phyloP scores from a whole-genome alignment of 1,139 yeast species.

The Candida pseudoviswanathii region DNA sequence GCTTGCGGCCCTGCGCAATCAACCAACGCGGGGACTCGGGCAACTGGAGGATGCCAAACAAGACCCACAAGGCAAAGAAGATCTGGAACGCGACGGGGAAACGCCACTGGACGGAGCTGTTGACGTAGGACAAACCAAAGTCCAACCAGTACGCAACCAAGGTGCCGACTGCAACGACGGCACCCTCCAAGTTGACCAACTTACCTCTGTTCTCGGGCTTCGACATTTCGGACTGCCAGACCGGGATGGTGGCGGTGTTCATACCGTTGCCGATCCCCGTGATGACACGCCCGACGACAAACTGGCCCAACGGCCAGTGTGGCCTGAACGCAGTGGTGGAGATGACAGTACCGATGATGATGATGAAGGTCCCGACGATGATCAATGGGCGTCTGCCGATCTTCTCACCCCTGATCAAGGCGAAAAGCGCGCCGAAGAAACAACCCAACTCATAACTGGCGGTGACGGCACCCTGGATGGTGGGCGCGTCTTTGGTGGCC shows the following conservation, averaged over 20 bases:
- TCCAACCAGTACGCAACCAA: constrained; percentile 77
- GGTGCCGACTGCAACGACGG: constrained; percentile 72
- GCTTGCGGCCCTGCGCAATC: constrained; percentile 51
- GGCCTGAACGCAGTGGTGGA: constrained; percentile 60
- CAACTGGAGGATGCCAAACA: constrained; percentile 39
- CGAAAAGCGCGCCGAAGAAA: constrained; percentile 71
- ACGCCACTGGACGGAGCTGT: constrained; percentile 53
- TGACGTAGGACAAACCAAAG: constrained; percentile 65
- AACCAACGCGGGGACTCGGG: constrained; percentile 83
- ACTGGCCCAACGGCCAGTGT: constrained; percentile 59
- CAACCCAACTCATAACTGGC: constrained; percentile 78
- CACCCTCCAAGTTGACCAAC: constrained; percentile 70
- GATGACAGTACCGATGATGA: constrained; percentile 64
- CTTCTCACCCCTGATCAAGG: constrained; percentile 62
- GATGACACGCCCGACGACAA: constrained; percentile 71
- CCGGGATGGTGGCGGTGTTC: constrained; percentile 79
- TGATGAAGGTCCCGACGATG: constrained; percentile 57
- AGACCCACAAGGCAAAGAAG: constrained; percentile 39
- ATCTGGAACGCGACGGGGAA: constrained; percentile 51
- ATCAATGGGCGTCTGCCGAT: constrained; percentile 70
- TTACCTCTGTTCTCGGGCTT: constrained; percentile 72
- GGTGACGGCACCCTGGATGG: constrained; percentile 68
- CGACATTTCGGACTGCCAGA: constrained; percentile 81
- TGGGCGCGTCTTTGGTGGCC: constrained; percentile 40
- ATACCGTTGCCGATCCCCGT: constrained; percentile 83